Evolutionary conservation across 306 rosid species (phyloP), one percentile per base, ranked within the genome.

Genomic region (Quercus gilva): DNA sequence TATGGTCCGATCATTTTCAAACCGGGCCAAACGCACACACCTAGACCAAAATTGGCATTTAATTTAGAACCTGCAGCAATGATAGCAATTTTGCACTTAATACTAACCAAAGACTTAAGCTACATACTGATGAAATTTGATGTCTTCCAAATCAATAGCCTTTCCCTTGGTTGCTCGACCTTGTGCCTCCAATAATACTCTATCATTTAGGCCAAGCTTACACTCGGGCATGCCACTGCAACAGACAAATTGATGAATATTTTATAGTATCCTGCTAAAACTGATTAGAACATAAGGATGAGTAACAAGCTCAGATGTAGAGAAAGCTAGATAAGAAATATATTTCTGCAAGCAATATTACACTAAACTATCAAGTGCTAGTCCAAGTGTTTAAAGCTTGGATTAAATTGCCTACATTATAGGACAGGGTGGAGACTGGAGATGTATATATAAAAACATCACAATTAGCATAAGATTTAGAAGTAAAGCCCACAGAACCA

Each of bases 191-290:
- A 94, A 81, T 70, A 94, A 77, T 68, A 94, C 91, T 88, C 98
- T 86, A 80, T 94, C 98, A 69, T 94, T 94, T 18, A 94, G 90
- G 80, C 98, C 98, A 82, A 94, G 97, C 89, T 92, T 94, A 87
- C 98, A 94, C 84, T 94, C 98, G 2, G 98, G 98, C 98, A 94
- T 94, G 81, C 98, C 98, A 89, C 98, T 94, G 95, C 85, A 84
- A 80, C 60, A 75, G 26, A 84, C 58, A 85, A 79, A 78, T 76
- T 57, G 79, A 49, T 55, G 45, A 51, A 69, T 9, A 69, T 13
- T 73, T 73, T 23, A 23, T 12, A 53, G 15, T 18, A 25, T 31
- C 14, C 63, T 37, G 81, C 55, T 49, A 49, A 78, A 69, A 21
- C 55, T 31, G 72, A 37, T 25, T 29, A 68, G 52, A 68, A 68